Evolutionary conservation across 208 protist genomes (phyloP), one percentile per base, ranked within the genome.

Genomic region (Leishmania amazonensis): DNA sequence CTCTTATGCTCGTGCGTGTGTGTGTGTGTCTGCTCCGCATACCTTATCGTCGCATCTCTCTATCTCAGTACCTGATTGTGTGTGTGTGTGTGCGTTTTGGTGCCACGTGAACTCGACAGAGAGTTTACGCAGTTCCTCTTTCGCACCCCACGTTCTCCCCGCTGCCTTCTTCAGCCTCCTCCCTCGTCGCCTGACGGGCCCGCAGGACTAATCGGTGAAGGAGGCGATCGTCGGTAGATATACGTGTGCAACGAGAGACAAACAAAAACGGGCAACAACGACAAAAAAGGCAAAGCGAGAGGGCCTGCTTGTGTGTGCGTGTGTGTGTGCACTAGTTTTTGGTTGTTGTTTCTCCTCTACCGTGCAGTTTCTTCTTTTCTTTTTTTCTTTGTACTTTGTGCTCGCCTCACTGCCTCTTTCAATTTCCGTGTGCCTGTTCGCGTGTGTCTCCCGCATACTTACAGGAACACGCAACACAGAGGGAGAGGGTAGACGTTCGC

Each of bases 371-470:
- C 42, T 35, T 76, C 62, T 78, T 78, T 76, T 70, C 7, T 72
- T 78, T 78, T 76, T 70, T 21, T 76, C 58, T 24, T 70, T 45
- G 28, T 60, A 49, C 67, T 81, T 51, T 65, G 58, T 81, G 21
- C 31, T 76, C 24, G 64, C 54, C 7, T 58, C 53, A 58, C 24
- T 40, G 24, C 17, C 68, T 54, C 21, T 40, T 17, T 40, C 15
- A 19, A 19, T 19, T 45, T 45, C 42, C 8, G 42, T 45, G 42
- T 45, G 1, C 42, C 31, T 47, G 42, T 73, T 11, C 31, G 11
- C 40, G 31, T 8, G 19, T 51, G 68, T 51, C 13, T 75, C 4
- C 21, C 28, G 40, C n/a, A 7, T 19, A 7, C 71, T 9, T 19
- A 7, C 71, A 11, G 24, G 11, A 24, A 38, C 5, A 28, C 8